Conservation (phyloP, 1,284 basidiomycete genomes). For the Tilletia caries region DNA sequence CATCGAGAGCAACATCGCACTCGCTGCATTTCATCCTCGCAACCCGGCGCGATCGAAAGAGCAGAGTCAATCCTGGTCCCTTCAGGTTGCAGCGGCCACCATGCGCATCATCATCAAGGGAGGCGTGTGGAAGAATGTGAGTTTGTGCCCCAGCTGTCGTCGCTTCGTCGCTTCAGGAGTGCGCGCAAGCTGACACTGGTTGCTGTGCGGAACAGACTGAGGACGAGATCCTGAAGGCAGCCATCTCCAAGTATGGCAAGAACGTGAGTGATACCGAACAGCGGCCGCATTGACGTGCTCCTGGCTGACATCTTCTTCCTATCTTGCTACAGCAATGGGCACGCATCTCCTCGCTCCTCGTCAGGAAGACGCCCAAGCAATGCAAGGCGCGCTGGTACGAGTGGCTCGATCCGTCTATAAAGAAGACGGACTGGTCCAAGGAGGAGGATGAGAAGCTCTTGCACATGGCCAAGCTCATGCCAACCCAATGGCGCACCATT, state of each 20-base stretch:
- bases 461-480: constrained; percentile 97
- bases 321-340: constrained; percentile 64
- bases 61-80: too few species aligned
- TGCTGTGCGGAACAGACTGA: constrained; percentile 34
- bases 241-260: constrained; percentile 53
- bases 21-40: too few species aligned
- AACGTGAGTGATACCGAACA: constrained; percentile 43
- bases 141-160: constrained; percentile 11
- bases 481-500: constrained; percentile 99
- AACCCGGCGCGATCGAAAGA: too few species aligned
- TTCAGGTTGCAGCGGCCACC: too few species aligned
- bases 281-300: not conserved
- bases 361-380: constrained; percentile 98
- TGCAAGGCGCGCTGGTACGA: constrained; percentile 99
- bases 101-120: constrained; percentile 54
- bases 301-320: not conserved
- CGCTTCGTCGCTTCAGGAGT: not conserved
- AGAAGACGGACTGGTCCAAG: constrained; percentile 88
- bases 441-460: constrained; percentile 94
- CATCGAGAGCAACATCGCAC: too few species aligned
- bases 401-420: constrained; percentile 99
- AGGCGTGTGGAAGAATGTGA: constrained; percentile 53
- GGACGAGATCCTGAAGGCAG: constrained; percentile 53
- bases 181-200: not conserved
- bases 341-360: constrained; percentile 93